These are phyloP conservation scores for Citrus sp. DNA, from an alignment of 345 rosid species.

Conservation along the genomic window DNA sequence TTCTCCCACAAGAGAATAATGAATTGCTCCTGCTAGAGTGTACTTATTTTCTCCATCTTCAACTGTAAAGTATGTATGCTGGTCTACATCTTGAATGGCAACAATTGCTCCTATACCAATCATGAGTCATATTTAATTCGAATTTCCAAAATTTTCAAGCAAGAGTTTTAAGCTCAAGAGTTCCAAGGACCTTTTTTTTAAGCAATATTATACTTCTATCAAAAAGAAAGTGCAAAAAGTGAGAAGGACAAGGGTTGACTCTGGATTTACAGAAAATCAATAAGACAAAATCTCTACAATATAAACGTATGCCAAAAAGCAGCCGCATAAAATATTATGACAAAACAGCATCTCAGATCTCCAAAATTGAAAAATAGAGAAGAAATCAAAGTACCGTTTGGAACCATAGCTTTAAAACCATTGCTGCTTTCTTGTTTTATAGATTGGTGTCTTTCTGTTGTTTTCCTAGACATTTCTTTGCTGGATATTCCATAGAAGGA, in stretches of 20 bases:
- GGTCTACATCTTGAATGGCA: constrained; percentile 81
- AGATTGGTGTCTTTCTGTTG: constrained; percentile 30
- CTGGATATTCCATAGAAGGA: constrained; percentile 45
- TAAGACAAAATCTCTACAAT: neutral
- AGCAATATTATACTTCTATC: neutral
- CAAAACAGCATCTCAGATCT: neutral
- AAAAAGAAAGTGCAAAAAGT: neutral
- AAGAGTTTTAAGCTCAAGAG: constrained; percentile 13
- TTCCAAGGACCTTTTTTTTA: constrained; percentile 47
- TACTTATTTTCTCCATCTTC: constrained; percentile 58
- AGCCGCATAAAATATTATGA: neutral
- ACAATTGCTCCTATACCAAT: constrained; percentile 69
- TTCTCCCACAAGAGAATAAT: constrained; percentile 84
- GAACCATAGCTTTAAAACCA: constrained; percentile 54
- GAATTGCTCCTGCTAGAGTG: constrained; percentile 59
- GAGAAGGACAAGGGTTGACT: neutral
- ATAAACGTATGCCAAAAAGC: neutral
- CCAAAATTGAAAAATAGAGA: neutral
- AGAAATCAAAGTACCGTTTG: constrained; percentile 59
- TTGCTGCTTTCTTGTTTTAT: constrained; percentile 35
- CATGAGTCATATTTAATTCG: constrained; percentile 13
- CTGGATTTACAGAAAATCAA: neutral
- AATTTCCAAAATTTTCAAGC: constrained; percentile 18
- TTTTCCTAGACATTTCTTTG: constrained; percentile 34
- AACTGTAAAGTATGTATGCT: constrained; percentile 76